Evolutionary conservation across 768 basidiomycete genomes (phyloP), one percentile per base, ranked within the genome.

Genomic region (Pseudohyphozyma bogoriensis): DNA sequence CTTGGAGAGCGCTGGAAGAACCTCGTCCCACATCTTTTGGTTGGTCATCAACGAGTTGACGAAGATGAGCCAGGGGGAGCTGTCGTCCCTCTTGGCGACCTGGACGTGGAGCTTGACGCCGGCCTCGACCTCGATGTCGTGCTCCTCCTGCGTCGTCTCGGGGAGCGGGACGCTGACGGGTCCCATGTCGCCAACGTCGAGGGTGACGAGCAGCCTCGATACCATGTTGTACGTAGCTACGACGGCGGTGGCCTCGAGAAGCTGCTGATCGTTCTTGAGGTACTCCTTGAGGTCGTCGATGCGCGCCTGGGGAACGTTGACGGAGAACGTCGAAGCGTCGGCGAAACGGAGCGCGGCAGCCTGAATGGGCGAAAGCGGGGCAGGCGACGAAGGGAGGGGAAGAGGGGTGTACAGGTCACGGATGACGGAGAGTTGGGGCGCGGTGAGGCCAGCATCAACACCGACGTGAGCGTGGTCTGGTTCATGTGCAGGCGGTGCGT

Each of bases 201-300:
- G 76, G 0, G 82, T 77, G 16, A 83, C 74, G 33, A 85, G 74
- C 65, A 84, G 80, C n/a, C 84, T 77, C 24, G 82, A 83, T 10
- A 85, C 83, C 80, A 84, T 81, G 73, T 84, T 84, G 72, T 85
- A 85, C 0, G 76, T 73, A 7, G 80, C 80, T 0, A 79, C 78
- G 31, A 66, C 66, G 18, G 63, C 63, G 3, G 71, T 68, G 24
- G 78, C 79, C 68, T 85, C 83, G 39, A 81, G 79, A 40, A 83
- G 64, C 65, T 74, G 68, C 65, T 71, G 63, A 54, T 74, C 69
- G 55, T 64, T 58, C 49, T 60, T 51, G 32, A 73, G 62, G 44
- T 68, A 72, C 4, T 67, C 62, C 63, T 76, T 77, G 37, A 84
- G 74, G 2, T 71, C 65, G 33, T 76, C 69, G 22, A 78, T 77